These are phyloP conservation scores for Corynespora cassiicola DNA, from an alignment of 2,329 filamentous ascomycete genomes.

Conservation along the genomic window DNA sequence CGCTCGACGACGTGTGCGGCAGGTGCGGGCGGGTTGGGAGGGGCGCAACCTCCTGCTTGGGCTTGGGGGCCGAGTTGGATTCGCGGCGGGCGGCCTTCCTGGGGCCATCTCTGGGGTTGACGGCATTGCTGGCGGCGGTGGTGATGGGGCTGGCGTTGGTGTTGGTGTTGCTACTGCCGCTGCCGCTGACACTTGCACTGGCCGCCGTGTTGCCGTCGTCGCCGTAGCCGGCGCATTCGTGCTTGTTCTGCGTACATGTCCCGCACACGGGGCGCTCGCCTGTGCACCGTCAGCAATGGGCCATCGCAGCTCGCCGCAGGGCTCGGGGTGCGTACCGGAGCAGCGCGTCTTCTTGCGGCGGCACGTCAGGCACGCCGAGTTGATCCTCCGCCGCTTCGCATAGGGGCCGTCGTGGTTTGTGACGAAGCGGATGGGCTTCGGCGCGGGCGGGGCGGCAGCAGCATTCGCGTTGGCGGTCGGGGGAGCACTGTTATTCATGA, in stretches of 20 bases:
- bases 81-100: constrained; percentile 30
- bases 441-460: constrained; percentile 34
- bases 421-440: constrained; percentile 50
- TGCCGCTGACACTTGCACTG: constrained; percentile 17
- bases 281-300: constrained; percentile 23
- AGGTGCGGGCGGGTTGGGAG: constrained; percentile 32
- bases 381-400: constrained; percentile 49
- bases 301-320: constrained; percentile 31
- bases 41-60: constrained; percentile 29
- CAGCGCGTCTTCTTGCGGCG: constrained; percentile 58
- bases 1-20: constrained; percentile 22
- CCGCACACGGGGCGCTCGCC: constrained; percentile 51
- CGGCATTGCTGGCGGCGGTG: constrained; percentile 12
- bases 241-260: constrained; percentile 56
- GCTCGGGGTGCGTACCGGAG: constrained; percentile 45
- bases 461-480: constrained; percentile 35
- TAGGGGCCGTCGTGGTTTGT: constrained; percentile 51
- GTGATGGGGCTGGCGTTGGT: constrained; percentile 20
- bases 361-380: constrained; percentile 55
- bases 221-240: constrained; percentile 56
- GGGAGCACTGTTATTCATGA: constrained; percentile 42
- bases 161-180: constrained; percentile 35
- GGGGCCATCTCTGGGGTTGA: no score
- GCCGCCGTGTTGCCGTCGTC: constrained; percentile 33
- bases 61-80: constrained; percentile 18